Evolutionary conservation across 257 asterid species (phyloP).

Genomic region (Lavandula angustifolia): DNA sequence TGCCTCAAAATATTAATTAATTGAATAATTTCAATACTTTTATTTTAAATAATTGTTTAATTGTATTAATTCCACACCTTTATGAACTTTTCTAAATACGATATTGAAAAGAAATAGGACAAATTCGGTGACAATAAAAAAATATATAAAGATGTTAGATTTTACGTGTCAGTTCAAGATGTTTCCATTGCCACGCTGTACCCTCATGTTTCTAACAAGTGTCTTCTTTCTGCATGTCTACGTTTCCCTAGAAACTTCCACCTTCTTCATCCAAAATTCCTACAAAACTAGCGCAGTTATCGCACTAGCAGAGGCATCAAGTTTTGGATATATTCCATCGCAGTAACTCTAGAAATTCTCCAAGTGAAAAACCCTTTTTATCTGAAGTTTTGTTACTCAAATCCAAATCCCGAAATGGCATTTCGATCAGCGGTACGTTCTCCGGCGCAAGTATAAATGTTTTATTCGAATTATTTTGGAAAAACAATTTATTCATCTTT

Average conservation of each 20-base stretch:
- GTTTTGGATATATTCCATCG: background rate
- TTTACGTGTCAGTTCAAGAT: slow-evolving; percentile 33
- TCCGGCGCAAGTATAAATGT: background rate
- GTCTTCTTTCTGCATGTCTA: slow-evolving; percentile 6
- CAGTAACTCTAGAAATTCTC: too few relatives aligned
- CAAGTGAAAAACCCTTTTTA: background rate
- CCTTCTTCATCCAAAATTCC: background rate
- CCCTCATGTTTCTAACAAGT: slow-evolving; percentile 28
- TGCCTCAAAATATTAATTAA: too few relatives aligned
- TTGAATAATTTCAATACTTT: too few relatives aligned
- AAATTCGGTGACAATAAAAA: too few relatives aligned
- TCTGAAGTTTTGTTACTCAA: too few relatives aligned
- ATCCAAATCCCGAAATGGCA: slow-evolving; percentile 33
- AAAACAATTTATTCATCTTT: background rate
- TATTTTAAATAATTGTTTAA: too few relatives aligned
- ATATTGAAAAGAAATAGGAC: too few relatives aligned
- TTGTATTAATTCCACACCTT: too few relatives aligned
- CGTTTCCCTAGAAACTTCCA: slow-evolving; percentile 18
- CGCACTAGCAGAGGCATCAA: background rate
- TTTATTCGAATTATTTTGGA: background rate
- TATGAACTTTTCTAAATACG: too few relatives aligned
- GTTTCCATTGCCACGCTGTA: slow-evolving; percentile 20
- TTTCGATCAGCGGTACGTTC: slow-evolving; percentile 33
- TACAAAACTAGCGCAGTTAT: background rate
- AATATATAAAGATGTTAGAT: background rate